These are phyloP conservation scores for Fusarium albidum DNA, from an alignment of 2,329 filamentous ascomycete species.

Conservation along the genomic window DNA sequence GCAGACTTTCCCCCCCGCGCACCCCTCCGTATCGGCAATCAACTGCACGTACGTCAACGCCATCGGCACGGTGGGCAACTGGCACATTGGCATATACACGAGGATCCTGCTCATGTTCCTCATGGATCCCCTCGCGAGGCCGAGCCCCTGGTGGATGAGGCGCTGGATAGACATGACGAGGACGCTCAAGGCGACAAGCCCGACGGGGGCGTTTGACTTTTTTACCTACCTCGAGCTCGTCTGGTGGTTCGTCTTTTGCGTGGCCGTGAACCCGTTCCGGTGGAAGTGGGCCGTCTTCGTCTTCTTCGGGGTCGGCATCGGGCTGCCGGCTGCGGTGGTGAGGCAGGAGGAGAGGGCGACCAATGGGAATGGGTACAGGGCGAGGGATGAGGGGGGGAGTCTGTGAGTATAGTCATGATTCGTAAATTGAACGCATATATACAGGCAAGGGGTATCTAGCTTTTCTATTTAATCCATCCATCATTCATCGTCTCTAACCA, in stretches of 20 bases:
- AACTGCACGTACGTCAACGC: conserved; percentile 84
- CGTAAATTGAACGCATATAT: conserved; percentile 7
- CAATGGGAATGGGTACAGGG: conserved; percentile 27
- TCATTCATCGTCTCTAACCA: no score
- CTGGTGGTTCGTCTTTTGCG: conserved; percentile 86
- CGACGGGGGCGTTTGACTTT: conserved; percentile 84
- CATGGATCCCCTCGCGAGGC: conserved; percentile 77
- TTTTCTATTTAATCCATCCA: background rate
- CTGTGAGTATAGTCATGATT: conserved; percentile 17
- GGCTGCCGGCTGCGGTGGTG: conserved; percentile 72
- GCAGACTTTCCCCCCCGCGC: conserved; percentile 80
- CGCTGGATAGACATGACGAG: conserved; percentile 87
- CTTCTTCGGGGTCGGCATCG: conserved; percentile 75
- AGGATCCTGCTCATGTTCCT: conserved; percentile 88
- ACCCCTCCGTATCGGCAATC: conserved; percentile 78
- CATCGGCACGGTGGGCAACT: conserved; percentile 82
- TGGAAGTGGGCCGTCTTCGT: conserved; percentile 93
- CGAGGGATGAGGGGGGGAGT: conserved; percentile 28
- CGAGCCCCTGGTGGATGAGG: conserved; percentile 78
- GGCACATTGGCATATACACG: conserved; percentile 91
- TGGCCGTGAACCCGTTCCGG: conserved; percentile 82
- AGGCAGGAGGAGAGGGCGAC: conserved; percentile 67
- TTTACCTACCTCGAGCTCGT: conserved; percentile 87
- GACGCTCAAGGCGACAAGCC: conserved; percentile 72
- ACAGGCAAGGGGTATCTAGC: background rate